These are phyloP conservation scores for Trichomonas gallinae DNA, from an alignment of 208 protist species.

Conservation along the genomic window DNA sequence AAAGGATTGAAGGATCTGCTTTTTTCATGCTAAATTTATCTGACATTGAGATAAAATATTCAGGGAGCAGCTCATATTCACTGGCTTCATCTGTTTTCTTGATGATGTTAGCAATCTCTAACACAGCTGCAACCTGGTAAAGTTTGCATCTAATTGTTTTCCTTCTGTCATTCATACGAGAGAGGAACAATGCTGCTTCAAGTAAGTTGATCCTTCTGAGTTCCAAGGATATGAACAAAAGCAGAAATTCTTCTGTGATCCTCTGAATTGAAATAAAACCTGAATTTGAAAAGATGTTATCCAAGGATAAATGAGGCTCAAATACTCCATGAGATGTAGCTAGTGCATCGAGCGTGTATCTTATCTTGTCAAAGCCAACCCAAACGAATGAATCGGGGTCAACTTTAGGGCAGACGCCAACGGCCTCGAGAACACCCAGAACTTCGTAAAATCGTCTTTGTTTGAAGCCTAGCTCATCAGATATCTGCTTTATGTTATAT, in stretches of 20 bases:
- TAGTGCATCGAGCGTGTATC: neutral
- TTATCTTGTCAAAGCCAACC: neutral
- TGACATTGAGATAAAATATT: no score
- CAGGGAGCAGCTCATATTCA: no score
- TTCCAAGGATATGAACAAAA: neutral
- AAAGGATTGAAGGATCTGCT: no score
- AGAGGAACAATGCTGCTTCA: neutral
- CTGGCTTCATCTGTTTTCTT: neutral
- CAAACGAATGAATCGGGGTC: neutral
- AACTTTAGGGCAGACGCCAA: neutral
- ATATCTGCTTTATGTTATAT: no score
- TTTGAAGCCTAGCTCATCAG: no score
- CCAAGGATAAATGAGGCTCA: neutral
- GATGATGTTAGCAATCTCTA: neutral
- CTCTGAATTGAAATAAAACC: neutral
- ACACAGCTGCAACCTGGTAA: neutral
- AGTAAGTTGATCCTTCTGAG: neutral
- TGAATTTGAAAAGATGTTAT: neutral
- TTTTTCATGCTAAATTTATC: no score
- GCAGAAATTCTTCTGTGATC: neutral
- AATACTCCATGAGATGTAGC: no score
- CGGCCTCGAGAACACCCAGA: neutral
- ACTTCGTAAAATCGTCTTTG: neutral
- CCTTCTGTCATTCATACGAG: neutral
- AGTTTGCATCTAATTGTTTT: neutral